A percentile compares a stretch with the other conserved stretches of the same genome.
Evolutionary conservation across 2,329 filamentous ascomycete species (phyloP).

Genomic region (Fusarium tuaranense): DNA sequence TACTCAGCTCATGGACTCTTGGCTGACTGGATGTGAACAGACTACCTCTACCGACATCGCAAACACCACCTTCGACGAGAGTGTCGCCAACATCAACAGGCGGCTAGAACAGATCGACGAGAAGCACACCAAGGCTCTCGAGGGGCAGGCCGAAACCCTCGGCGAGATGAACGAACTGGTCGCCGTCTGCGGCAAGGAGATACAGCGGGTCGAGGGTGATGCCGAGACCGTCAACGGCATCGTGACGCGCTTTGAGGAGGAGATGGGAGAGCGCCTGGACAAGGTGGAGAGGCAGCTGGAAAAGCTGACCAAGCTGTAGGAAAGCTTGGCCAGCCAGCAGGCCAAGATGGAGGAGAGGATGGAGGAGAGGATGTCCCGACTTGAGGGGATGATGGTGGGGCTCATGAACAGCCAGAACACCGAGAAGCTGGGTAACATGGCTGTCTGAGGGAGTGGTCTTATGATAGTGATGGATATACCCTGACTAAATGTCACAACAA

Average conservation of each 20-base stretch:
- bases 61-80: neutral
- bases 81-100: fast-evolving
- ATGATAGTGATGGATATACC: neutral
- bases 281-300: neutral
- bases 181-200: neutral
- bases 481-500: neutral
- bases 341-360: neutral
- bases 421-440: neutral
- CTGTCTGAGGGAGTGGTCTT: neutral
- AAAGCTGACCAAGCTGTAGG: neutral
- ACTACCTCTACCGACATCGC: neutral
- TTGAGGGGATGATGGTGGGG: neutral
- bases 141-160: neutral
- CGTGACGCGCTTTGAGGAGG: neutral
- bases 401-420: neutral
- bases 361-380: neutral
- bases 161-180: too few species aligned
- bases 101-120: neutral
- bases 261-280: neutral
- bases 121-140: neutral
- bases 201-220: neutral
- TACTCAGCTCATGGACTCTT: conserved; percentile 33
- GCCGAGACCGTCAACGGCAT: neutral
- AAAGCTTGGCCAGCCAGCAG: neutral
- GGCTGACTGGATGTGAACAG: conserved; percentile 29